Conservation (phyloP, 768 basidiomycete genomes). For the Lepiota venenata region DNA sequence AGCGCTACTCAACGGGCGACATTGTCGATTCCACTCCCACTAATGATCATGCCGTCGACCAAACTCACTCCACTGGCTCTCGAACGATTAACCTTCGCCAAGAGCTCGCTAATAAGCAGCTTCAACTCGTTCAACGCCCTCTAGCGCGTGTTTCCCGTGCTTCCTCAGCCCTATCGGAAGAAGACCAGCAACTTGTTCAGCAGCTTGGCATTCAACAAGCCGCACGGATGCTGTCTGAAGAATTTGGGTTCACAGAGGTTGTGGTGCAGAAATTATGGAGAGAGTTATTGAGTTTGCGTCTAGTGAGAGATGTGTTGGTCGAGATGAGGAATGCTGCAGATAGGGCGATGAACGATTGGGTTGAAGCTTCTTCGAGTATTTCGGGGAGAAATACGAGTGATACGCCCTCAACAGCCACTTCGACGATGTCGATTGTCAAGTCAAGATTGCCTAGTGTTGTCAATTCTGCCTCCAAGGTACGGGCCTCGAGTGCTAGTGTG, state of each 20-base stretch:
- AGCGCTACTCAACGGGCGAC: conserved; percentile 4
- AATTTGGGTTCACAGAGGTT: conserved; percentile 39
- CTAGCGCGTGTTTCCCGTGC: not conserved
- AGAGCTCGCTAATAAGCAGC: conserved; percentile 7
- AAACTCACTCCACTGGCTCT: not conserved
- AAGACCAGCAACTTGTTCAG: conserved; percentile 3
- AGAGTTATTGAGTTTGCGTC: conserved; percentile 27
- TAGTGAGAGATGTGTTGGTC: conserved; percentile 34
- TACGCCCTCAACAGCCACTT: not conserved
- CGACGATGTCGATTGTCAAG: not conserved
- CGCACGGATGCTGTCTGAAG: conserved; percentile 37
- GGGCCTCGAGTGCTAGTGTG: not conserved
- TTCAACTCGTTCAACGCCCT: conserved; percentile 2
- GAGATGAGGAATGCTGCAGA: conserved; percentile 37
- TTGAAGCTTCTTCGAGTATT: not conserved
- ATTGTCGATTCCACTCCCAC: not conserved
- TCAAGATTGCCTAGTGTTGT: not conserved
- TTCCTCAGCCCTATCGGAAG: conserved; percentile 4
- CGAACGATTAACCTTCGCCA: conserved; percentile 6
- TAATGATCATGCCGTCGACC: too few relatives aligned
- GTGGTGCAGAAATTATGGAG: conserved; percentile 38
- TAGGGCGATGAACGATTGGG: conserved; percentile 7
- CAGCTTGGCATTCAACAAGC: conserved; percentile 21
- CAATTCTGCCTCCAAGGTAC: not conserved
- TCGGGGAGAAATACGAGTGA: not conserved